Conservation (phyloP, 1,284 basidiomycete species). For the Caloboletus firmus region DNA sequence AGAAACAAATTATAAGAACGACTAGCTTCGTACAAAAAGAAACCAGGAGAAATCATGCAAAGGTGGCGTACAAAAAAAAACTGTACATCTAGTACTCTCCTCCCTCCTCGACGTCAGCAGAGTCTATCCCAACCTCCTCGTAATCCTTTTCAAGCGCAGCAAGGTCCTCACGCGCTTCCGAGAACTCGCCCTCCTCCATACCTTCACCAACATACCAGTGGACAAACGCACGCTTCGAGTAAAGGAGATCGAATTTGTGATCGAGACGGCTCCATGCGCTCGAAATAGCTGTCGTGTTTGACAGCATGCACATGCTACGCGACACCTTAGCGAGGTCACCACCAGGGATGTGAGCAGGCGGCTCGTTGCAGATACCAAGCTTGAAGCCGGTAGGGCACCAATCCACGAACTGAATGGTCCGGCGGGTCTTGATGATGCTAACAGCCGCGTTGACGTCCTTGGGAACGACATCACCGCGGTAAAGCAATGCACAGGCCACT, state of each 20-base stretch:
- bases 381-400: slow-evolving; percentile 93
- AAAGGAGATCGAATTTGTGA: slow-evolving; percentile 94
- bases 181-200: slow-evolving; percentile 99
- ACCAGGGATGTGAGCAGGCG: slow-evolving; percentile 80
- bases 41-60: slow-evolving; percentile 18
- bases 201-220: slow-evolving; percentile 97
- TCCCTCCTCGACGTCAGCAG: slow-evolving; percentile 78
- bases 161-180: slow-evolving; percentile 95
- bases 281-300: slow-evolving; percentile 85
- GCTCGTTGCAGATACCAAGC: slow-evolving; percentile 90
- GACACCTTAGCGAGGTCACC: slow-evolving; percentile 88
- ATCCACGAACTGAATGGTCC: slow-evolving; percentile 81
- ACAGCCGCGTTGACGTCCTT: slow-evolving; percentile 90
- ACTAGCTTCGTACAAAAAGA: slow-evolving; percentile 28
- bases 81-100: slow-evolving; percentile 62
- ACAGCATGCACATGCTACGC: slow-evolving; percentile 88
- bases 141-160: slow-evolving; percentile 97
- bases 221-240: slow-evolving; percentile 90
- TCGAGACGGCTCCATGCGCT: slow-evolving; percentile 87
- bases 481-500: slow-evolving; percentile 77
- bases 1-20: slow-evolving; percentile 32
- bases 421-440: slow-evolving; percentile 83
- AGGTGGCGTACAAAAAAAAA: slow-evolving; percentile 10
- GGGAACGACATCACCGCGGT: slow-evolving; percentile 87
- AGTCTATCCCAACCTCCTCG: slow-evolving; percentile 92